Base-by-base conservation (phyloP, 345 rosid species). In the Pistacia atlantica region DNA sequence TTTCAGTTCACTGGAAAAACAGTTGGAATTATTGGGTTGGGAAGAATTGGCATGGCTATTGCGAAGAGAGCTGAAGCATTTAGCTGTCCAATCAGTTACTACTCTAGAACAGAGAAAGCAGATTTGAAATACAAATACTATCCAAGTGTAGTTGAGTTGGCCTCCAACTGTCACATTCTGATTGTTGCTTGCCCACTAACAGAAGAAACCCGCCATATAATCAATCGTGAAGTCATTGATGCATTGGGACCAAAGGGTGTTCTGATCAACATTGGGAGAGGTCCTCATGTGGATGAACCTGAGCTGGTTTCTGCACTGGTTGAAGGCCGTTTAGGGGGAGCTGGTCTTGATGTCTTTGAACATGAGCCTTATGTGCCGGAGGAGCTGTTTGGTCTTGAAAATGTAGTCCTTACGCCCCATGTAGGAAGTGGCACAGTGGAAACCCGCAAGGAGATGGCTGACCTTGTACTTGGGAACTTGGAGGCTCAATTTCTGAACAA, bases 11-110 rank as follows among this genome's bases (percentile, higher is more conserved):
- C 78, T 65, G 92, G 92, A 14, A 92, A 92, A 75, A 70, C 84
- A 1, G 89, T 90, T 65, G 93, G 97, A 52, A 90, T 90, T 71
- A 82, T 92, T 54, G 95, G 95, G 59, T 69, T 90, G 66, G 97
- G 95, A 52, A 86, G 95, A 80, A 92, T 90, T 54, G 95, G 97
- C 69, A 69, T 86, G 67, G 95, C 93, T 65, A 78, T 88, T 52
- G 93, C 93, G 0, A 84, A 84, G 84, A 88, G 97, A 82, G 95
- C 92, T 49, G 89, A 89, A 79, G 97, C 91, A 49, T 90, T 92
- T 80, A 82, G 80, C 75, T 92, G 95, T 78, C 85, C 95, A 46
- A 85, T 88, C n/a, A 83, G 82, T 74, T 92, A 92, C 85, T 80
- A 79, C 84, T 72, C 91, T 3, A 89, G 93, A 79, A 77, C 90